Evolutionary conservation across 208 protist species (phyloP).

Genomic region (Crithidia acanthocephali): DNA sequence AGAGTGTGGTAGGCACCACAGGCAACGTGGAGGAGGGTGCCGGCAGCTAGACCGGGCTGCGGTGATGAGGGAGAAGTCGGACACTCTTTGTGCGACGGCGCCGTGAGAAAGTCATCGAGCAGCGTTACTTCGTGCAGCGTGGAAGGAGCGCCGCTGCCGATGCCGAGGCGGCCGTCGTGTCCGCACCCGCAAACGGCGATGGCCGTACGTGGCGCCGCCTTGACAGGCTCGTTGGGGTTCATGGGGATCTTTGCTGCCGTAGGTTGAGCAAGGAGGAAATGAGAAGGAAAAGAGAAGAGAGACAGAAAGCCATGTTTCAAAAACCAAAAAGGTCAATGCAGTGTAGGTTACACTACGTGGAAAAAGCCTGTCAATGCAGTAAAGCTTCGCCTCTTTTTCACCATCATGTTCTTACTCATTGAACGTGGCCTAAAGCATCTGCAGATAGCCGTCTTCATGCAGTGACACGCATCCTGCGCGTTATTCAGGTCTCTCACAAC

Average conservation of each 20-base stretch:
- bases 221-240: neutral
- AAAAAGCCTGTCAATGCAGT: no score
- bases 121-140: slow-evolving; percentile 24
- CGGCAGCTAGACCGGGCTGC: neutral
- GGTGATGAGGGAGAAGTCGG: neutral
- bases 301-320: no score
- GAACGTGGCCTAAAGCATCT: no score
- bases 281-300: no score
- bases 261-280: no score
- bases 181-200: slow-evolving; percentile 84
- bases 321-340: no score
- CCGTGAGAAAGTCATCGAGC: slow-evolving; percentile 31
- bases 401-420: no score
- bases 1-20: slow-evolving; percentile 90
- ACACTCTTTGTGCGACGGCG: neutral
- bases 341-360: no score
- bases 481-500: no score
- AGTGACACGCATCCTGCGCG: no score
- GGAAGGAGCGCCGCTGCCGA: slow-evolving; percentile 37
- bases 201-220: neutral
- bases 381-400: no score
- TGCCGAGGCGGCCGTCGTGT: slow-evolving; percentile 77
- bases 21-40: slow-evolving; percentile 39
- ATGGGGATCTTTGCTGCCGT: neutral
- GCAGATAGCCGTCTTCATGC: no score